Evolutionary conservation across 768 basidiomycete genomes (phyloP).

Genomic region (Leccinum variicolor): DNA sequence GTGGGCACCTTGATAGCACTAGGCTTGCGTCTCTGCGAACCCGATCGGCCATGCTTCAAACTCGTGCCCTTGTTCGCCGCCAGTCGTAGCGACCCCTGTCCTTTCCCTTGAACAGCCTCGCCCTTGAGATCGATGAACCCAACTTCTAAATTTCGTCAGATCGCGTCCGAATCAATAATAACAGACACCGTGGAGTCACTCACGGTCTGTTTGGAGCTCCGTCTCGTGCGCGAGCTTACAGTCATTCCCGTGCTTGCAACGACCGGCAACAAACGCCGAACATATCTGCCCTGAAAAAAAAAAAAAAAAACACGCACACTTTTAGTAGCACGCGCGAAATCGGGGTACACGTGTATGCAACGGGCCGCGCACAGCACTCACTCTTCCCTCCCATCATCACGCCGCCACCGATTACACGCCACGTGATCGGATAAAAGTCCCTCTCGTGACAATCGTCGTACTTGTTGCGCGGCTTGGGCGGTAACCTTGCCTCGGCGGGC

Average conservation of each 20-base stretch:
- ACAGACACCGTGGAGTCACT: slow-evolving; percentile 1
- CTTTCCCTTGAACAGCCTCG: not conserved
- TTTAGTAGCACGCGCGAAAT: not conserved
- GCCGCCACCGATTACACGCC: slow-evolving; percentile 78
- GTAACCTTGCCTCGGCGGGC: slow-evolving; percentile 11
- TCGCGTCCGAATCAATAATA: not conserved
- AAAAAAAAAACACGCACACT: not conserved
- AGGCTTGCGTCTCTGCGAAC: slow-evolving; percentile 7
- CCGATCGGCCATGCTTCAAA: slow-evolving; percentile 9
- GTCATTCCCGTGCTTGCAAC: slow-evolving; percentile 26
- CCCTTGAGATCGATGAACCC: slow-evolving; percentile 17
- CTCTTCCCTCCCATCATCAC: slow-evolving; percentile 55
- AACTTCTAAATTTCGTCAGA: slow-evolving; percentile 9
- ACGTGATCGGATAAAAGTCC: slow-evolving; percentile 62
- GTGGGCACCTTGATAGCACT: not conserved
- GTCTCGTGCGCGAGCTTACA: slow-evolving; percentile 33
- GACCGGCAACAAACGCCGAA: slow-evolving; percentile 22
- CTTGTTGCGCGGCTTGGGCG: slow-evolving; percentile 25
- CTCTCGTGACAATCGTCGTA: slow-evolving; percentile 40
- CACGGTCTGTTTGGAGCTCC: slow-evolving; percentile 22
- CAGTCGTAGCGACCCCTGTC: not conserved
- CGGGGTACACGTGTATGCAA: not conserved
- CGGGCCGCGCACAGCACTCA: slow-evolving; percentile 17
- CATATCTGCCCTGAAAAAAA: slow-evolving; percentile 22
- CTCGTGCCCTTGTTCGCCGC: not conserved